Conservation (phyloP, 225 moss, liverwort and hornwort species). For the Thuidium tamariscinum region DNA sequence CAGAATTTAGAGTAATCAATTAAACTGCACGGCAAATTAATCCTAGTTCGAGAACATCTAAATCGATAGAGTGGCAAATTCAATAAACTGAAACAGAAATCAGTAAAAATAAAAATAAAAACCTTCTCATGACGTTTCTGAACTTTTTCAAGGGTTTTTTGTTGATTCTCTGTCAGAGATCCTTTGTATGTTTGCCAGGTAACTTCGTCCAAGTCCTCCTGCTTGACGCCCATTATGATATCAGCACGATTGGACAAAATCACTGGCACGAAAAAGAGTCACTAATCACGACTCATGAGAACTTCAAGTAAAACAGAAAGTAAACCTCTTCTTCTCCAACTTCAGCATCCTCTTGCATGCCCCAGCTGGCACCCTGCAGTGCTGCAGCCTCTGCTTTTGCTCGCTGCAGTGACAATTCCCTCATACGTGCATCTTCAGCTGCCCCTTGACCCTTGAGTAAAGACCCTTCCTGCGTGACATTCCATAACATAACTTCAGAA, state of each 20-base stretch:
- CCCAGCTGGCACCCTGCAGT: constrained; percentile 86
- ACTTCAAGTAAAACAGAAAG: not conserved
- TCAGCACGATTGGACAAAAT: not conserved
- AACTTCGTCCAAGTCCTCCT: constrained; percentile 85
- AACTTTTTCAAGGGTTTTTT: constrained; percentile 83
- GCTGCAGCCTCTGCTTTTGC: constrained; percentile 63
- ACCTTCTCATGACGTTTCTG: constrained; percentile 97
- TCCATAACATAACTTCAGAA: constrained; percentile 3
- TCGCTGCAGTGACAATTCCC: constrained; percentile 61
- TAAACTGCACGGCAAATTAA: not conserved
- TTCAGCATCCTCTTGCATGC: constrained; percentile 98
- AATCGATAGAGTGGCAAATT: not conserved
- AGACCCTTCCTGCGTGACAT: constrained; percentile 56
- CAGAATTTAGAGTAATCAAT: not conserved
- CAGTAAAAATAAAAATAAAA: not conserved
- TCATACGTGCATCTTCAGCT: constrained; percentile 53
- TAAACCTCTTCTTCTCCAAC: constrained; percentile 65
- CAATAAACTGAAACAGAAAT: not conserved
- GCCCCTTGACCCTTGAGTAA: constrained; percentile 38
- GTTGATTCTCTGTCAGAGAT: constrained; percentile 73
- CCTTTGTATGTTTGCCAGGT: constrained; percentile 98
- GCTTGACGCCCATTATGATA: not conserved
- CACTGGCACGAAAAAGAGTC: not conserved
- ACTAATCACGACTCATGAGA: not conserved
- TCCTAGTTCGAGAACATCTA: not conserved